Percentiles rank a stretch among this genome's conserved stretches.
phyloP scores from a whole-genome alignment of 441 rosid genomes.

The Erodium moschatum region DNA sequence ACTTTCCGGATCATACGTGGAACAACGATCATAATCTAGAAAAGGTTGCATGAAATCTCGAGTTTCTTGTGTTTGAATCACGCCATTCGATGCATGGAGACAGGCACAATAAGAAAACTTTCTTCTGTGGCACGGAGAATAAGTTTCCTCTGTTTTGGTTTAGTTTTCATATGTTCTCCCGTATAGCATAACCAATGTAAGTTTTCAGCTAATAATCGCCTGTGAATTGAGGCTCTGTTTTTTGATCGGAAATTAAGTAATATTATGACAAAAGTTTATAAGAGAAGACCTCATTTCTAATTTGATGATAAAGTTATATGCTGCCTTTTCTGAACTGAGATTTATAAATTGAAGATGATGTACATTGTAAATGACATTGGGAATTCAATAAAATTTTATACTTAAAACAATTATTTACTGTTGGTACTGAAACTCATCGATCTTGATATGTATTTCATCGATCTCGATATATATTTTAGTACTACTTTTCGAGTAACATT shows the following conservation, averaged over 20 bases:
- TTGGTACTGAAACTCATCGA: too few relatives aligned
- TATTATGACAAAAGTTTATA: too few relatives aligned
- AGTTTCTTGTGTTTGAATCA: constrained; percentile 12
- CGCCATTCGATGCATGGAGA: constrained; percentile 16
- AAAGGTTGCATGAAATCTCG: constrained; percentile 12
- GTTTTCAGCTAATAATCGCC: too few relatives aligned
- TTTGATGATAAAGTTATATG: not conserved
- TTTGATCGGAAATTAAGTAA: too few relatives aligned
- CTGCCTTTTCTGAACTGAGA: not conserved
- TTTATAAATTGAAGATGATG: too few relatives aligned
- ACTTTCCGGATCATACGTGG: constrained; percentile 79
- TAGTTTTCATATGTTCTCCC: not conserved
- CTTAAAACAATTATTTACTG: too few relatives aligned
- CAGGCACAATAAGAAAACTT: not conserved
- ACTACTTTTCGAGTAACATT: too few relatives aligned
- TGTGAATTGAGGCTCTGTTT: too few relatives aligned
- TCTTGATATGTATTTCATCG: too few relatives aligned
- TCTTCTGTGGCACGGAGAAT: not conserved
- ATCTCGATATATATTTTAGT: too few relatives aligned
- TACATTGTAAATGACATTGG: too few relatives aligned
- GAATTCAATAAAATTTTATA: too few relatives aligned
- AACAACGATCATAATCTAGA: constrained; percentile 41
- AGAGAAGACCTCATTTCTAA: not conserved
- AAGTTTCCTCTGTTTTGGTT: not conserved
- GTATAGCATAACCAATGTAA: not conserved